Conservation (phyloP, 1,139 yeast species). For the Blastobotrys proliferans region DNA sequence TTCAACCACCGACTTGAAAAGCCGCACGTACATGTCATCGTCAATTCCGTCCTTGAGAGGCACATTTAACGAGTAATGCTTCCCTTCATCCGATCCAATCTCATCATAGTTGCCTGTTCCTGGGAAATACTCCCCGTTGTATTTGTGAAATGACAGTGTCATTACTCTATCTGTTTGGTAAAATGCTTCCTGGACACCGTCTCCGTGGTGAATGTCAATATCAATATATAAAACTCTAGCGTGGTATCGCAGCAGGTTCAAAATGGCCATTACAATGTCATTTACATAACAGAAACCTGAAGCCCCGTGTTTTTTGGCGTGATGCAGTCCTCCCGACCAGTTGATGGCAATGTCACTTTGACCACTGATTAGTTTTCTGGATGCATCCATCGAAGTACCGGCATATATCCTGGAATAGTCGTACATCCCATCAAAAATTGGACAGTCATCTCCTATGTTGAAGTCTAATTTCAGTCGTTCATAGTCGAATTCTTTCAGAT, state of each 20-base stretch:
- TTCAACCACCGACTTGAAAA: conserved; percentile 81
- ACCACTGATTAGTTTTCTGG: conserved; percentile 74
- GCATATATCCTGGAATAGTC: conserved; percentile 84
- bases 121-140: conserved; percentile 93
- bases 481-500: conserved; percentile 42
- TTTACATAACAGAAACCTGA: conserved; percentile 94
- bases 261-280: conserved; percentile 85
- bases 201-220: conserved; percentile 96
- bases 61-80: conserved; percentile 83
- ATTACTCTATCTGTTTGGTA: conserved; percentile 92
- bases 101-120: conserved; percentile 86
- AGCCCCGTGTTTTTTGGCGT: conserved; percentile 91
- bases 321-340: conserved; percentile 97
- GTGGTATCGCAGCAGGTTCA: conserved; percentile 77
- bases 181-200: conserved; percentile 97
- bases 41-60: conserved; percentile 95
- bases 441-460: conserved; percentile 97
- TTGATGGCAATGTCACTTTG: conserved; percentile 94
- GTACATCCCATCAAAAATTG: conserved; percentile 91
- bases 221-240: conserved; percentile 92
- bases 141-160: conserved; percentile 94
- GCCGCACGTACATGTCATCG: conserved; percentile 76
- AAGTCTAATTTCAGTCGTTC: conserved; percentile 56
- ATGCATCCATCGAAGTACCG: conserved; percentile 92
- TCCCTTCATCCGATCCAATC: conserved; percentile 81